Evolutionary conservation across 169 alveolate genomes (phyloP), one percentile per base, ranked within the genome.

Genomic region (Eimeria acervulina): DNA sequence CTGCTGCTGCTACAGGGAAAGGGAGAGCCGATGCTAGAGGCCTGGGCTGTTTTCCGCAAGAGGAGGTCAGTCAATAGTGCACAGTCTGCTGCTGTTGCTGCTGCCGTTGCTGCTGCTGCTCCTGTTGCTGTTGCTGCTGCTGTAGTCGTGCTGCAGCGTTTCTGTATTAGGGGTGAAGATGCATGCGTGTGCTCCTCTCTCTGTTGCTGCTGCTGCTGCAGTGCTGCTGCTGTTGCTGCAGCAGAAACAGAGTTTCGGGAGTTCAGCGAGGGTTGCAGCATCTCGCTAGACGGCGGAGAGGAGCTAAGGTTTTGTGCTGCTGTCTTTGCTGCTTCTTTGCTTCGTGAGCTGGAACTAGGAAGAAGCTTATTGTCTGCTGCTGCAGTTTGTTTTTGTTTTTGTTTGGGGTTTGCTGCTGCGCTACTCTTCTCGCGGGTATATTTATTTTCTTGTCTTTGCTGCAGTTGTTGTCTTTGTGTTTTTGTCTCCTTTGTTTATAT

Each of bases 11-110:
- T 59, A 80, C 93, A 84, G 93, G 78, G 78, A 12, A 51, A 59
- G 93, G 93, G 80, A 12, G 93, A 84, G 61, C 42, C 52, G 61
- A 84, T 84, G 93, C 78, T 84, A 4, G 93, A 84, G 36, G 47
- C 78, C 33, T 84, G 93, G 93, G 93, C 93, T 51, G 76, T 80
- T 19, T 84, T 84, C 93, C 19, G 42, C 51, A 55, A 84, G 78
- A 51, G 93, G 21, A 84, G 93, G 93, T 84, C 19, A 21, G 93
- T 31, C 44, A 36, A 4, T 0, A 19, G 7, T 38, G 42, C 83
- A 31, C n/a, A 33, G 51, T 51, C 76, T 44, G 74, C 91, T 47
- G 38, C 38, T 83, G 55, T 51, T 83, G 59, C 13, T 23, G 72
- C 70, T 28, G 63, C 51, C 23, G 68, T 74, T 81, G 91, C 91